phyloP scores from a whole-genome alignment of 495 filamentous ascomycete genomes.

The Talaromyces proteolyticus region DNA sequence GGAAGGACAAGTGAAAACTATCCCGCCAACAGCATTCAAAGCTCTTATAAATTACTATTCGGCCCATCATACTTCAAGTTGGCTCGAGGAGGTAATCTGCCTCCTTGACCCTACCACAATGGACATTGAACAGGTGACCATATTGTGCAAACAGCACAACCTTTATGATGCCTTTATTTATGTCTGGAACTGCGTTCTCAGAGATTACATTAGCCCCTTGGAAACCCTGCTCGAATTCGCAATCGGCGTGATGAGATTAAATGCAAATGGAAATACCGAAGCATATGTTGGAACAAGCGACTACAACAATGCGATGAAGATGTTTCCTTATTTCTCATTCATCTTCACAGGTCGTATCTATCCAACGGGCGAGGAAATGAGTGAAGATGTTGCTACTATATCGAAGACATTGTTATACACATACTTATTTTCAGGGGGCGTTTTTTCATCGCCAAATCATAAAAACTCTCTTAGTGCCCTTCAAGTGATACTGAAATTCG shows the following conservation, averaged over 20 bases:
- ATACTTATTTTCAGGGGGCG: conserved; percentile 75
- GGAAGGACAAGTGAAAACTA: conserved; percentile 62
- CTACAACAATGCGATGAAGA: conserved; percentile 69
- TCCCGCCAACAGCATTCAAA: conserved; percentile 84
- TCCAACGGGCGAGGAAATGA: conserved; percentile 72
- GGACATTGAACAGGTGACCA: conserved; percentile 89
- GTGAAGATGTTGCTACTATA: conserved; percentile 58
- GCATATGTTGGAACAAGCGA: conserved; percentile 25
- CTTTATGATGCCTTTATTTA: conserved; percentile 96
- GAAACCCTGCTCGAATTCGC: conserved; percentile 63
- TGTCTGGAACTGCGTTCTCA: conserved; percentile 88
- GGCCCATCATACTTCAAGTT: conserved; percentile 58
- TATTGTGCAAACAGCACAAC: conserved; percentile 81
- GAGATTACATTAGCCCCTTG: conserved; percentile 85
- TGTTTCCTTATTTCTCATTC: conserved; percentile 93
- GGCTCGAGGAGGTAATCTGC: conserved; percentile 93
- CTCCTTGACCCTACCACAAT: conserved; percentile 84
- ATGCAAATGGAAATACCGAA: conserved; percentile 27
- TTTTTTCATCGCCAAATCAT: conserved; percentile 28
- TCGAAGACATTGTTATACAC: conserved; percentile 87
- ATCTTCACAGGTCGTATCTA: conserved; percentile 87
- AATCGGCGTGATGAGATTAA: conserved; percentile 10
- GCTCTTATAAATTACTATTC: conserved; percentile 77
- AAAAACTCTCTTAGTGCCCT: conserved; percentile 79
- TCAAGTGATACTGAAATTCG: conserved; percentile 76